Percentiles rank a stretch among this genome's conserved stretches.
phyloP scores from a whole-genome alignment of 2,329 filamentous ascomycete genomes.

The Fusarium mundagurra region DNA sequence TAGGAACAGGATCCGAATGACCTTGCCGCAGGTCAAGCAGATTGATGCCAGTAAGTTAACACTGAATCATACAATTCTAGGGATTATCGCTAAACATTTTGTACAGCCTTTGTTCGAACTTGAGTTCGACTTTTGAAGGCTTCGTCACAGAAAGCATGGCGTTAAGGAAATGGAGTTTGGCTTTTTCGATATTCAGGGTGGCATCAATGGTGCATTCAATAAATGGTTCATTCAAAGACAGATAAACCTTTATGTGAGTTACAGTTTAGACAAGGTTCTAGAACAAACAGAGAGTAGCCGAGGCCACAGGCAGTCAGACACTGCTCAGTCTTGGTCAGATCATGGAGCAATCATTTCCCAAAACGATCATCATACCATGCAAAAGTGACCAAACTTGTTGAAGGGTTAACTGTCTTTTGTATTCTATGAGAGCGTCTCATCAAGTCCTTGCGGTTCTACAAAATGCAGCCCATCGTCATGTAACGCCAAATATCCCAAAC shows the following conservation, averaged over 20 bases:
- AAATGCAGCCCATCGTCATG: conserved; percentile 38
- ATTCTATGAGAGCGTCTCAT: conserved; percentile 36
- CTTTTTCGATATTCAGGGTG: conserved; percentile 16
- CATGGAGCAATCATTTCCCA: background rate
- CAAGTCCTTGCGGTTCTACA: conserved; percentile 35
- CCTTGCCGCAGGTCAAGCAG: conserved; percentile 87
- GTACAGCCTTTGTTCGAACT: conserved; percentile 47
- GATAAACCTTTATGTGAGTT: background rate
- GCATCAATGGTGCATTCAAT: conserved; percentile 18
- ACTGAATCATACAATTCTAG: background rate
- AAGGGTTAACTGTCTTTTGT: conserved; percentile 39
- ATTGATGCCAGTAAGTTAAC: conserved; percentile 92
- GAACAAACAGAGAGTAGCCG: background rate
- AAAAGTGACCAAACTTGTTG: background rate
- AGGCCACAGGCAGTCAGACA: background rate
- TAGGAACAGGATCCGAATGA: conserved; percentile 90
- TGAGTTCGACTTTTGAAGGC: conserved; percentile 15
- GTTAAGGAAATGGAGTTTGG: conserved; percentile 31
- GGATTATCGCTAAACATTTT: background rate
- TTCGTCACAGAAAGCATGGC: conserved; percentile 38
- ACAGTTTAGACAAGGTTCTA: conserved; percentile 2
- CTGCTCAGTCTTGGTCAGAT: background rate
- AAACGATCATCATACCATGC: background rate
- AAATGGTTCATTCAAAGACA: conserved; percentile 8
- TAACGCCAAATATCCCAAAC: conserved; percentile 44